phyloP scores from a whole-genome alignment of 1,284 basidiomycete species.

The Somion occarium region DNA sequence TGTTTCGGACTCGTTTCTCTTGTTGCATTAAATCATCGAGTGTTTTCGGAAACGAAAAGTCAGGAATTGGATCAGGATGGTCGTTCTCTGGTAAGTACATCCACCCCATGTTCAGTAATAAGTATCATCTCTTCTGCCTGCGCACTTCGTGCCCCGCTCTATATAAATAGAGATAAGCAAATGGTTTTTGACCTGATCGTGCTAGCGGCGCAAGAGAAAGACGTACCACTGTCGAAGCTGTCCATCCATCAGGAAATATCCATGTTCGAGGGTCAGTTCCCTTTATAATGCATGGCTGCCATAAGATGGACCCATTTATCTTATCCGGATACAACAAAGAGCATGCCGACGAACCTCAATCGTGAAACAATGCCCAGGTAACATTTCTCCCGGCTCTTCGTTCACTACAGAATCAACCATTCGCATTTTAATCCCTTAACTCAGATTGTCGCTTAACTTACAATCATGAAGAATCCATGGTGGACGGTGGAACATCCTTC shows the following conservation, averaged over 20 bases:
- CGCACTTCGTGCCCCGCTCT: conserved; percentile 74
- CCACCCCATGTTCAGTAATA: conserved; percentile 70
- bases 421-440: conserved; percentile 4
- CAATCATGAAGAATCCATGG: conserved; percentile 82
- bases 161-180: not conserved
- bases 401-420: conserved; percentile 48
- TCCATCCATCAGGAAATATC: conserved; percentile 89
- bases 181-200: no score
- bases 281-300: conserved; percentile 73
- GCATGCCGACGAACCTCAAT: conserved; percentile 56
- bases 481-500: conserved; percentile 73
- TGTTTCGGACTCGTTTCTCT: not conserved
- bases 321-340: no score
- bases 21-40: no score
- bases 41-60: not conserved
- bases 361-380: conserved; percentile 83
- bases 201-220: no score
- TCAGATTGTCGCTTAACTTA: conserved; percentile 24
- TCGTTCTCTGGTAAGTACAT: conserved; percentile 51
- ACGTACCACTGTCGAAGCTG: conserved; percentile 72
- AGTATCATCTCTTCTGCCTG: conserved; percentile 87
- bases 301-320: not conserved
- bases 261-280: conserved; percentile 61
- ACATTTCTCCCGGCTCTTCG: conserved; percentile 74
- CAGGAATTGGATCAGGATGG: not conserved